phyloP scores from a whole-genome alignment of 1,284 basidiomycete genomes.

The Sutorius eximius region DNA sequence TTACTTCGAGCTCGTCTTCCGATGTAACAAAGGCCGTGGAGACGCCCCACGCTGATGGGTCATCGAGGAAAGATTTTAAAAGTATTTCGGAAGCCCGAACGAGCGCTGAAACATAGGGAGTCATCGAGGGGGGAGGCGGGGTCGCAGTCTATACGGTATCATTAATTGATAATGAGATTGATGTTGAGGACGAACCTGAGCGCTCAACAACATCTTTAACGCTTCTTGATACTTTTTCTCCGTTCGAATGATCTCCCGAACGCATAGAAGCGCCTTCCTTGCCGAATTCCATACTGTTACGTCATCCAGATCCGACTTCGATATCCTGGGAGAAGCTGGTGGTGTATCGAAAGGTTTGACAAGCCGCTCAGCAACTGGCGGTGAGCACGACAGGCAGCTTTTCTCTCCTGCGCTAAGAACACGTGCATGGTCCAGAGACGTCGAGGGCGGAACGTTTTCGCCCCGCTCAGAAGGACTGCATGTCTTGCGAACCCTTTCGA shows the following conservation, averaged over 20 bases:
- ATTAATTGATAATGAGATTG: slow-evolving; percentile 3
- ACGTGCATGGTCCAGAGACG: neutral
- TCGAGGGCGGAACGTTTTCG: neutral
- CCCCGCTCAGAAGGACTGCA: neutral
- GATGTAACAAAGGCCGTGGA: slow-evolving; percentile 56
- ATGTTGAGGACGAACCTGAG: slow-evolving; percentile 36
- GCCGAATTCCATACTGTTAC: slow-evolving; percentile 52
- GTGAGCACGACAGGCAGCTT: neutral
- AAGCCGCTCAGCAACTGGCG: neutral
- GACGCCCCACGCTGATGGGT: slow-evolving; percentile 62
- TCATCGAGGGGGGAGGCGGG: slow-evolving; percentile 54
- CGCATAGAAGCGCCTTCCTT: slow-evolving; percentile 56
- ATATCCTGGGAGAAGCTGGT: slow-evolving; percentile 5
- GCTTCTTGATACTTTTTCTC: slow-evolving; percentile 61
- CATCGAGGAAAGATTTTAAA: slow-evolving; percentile 49
- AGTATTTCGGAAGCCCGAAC: slow-evolving; percentile 49
- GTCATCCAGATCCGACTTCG: slow-evolving; percentile 26
- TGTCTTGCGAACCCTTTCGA: slow-evolving; percentile 42
- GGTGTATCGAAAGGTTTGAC: neutral
- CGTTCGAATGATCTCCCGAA: slow-evolving; percentile 63
- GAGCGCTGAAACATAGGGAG: slow-evolving; percentile 50
- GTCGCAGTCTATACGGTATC: slow-evolving; percentile 33
- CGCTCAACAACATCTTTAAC: slow-evolving; percentile 45
- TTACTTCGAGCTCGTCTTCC: slow-evolving; percentile 53
- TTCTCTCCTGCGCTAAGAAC: neutral